phyloP scores from a whole-genome alignment of 2,329 filamentous ascomycete species.

The Chrysoporthe austroafricana region DNA sequence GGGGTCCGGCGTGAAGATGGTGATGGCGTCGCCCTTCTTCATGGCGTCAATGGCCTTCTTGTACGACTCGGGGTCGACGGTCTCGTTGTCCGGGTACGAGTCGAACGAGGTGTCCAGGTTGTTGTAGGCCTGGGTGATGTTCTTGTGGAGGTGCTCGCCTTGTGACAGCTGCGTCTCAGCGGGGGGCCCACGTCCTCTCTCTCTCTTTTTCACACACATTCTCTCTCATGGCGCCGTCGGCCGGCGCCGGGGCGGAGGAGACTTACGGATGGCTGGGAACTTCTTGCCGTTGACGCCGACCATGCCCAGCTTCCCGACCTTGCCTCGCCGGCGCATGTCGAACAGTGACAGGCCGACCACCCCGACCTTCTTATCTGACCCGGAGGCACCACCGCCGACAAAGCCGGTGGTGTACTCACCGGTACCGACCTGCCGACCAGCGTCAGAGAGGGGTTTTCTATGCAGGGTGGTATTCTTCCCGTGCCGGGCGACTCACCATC shows the following conservation, averaged over 20 bases:
- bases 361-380: constrained; percentile 94
- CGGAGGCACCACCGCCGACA: constrained; percentile 80
- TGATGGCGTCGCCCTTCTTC: constrained; percentile 82
- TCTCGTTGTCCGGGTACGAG: constrained; percentile 77
- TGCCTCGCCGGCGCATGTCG: constrained; percentile 84
- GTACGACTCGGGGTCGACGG: constrained; percentile 79
- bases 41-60: constrained; percentile 86
- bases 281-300: constrained; percentile 87
- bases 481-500: constrained; percentile 57
- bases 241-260: neutral
- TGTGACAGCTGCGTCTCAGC: constrained; percentile 64
- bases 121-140: constrained; percentile 89
- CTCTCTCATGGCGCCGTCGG: neutral
- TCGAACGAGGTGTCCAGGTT: constrained; percentile 83
- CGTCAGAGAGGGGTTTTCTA: constrained; percentile 26
- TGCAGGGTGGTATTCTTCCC: neutral
- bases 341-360: constrained; percentile 90
- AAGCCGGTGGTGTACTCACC: constrained; percentile 98
- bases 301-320: constrained; percentile 86
- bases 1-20: constrained; percentile 93
- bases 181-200: neutral
- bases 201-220: neutral
- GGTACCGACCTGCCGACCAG: constrained; percentile 70
- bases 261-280: constrained; percentile 85
- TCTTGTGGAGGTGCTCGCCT: constrained; percentile 81